Evolutionary conservation across 768 basidiomycete species (phyloP).

Genomic region (Podaxis sp.): DNA sequence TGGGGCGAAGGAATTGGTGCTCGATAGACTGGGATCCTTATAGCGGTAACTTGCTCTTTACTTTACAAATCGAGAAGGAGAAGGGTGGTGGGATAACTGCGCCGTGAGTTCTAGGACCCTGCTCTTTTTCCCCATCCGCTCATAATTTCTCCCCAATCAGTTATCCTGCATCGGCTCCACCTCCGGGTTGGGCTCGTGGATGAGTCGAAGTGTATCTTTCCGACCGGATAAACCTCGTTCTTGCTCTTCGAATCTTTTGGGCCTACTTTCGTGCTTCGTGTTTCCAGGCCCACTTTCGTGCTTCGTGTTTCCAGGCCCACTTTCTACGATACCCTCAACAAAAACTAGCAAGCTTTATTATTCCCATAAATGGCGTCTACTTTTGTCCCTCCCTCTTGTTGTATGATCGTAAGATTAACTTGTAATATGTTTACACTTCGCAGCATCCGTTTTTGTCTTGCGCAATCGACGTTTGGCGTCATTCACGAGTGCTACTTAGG

Average conservation of each 20-base stretch:
- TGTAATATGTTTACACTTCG: neutral
- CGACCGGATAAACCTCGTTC: neutral
- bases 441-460: no score
- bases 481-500: neutral
- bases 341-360: neutral
- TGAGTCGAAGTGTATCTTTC: neutral
- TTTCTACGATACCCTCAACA: no score
- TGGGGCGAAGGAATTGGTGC: slow-evolving; percentile 91
- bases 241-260: neutral
- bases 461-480: no score
- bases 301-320: neutral
- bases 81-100: slow-evolving; percentile 83
- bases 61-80: slow-evolving; percentile 82
- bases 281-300: neutral
- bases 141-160: neutral
- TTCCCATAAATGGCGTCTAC: neutral
- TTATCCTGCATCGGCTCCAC: slow-evolving; percentile 4
- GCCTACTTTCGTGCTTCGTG: neutral
- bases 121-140: neutral
- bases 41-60: slow-evolving; percentile 71
- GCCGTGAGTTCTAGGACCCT: slow-evolving; percentile 48
- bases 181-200: slow-evolving; percentile 11
- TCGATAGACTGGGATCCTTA: slow-evolving; percentile 56
- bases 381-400: neutral
- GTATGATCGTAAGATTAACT: neutral